Evolutionary conservation across 305 asterid genomes (phyloP).

Genomic region (Petunia hybrid): DNA sequence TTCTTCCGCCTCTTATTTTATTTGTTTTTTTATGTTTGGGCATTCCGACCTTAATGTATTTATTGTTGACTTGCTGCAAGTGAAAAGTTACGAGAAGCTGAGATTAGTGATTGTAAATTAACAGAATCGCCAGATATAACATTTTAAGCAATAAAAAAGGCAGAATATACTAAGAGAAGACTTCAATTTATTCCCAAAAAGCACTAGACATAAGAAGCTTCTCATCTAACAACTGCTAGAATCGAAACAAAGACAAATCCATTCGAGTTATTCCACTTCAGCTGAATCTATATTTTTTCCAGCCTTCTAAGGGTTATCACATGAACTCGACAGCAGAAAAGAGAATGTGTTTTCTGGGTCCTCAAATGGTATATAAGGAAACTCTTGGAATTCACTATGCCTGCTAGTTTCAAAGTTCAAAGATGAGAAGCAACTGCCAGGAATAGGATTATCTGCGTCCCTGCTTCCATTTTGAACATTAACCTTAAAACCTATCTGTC

Average conservation of each 20-base stretch:
- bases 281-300: constrained; percentile 50
- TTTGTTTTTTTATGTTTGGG: too few relatives aligned
- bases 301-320: constrained; percentile 58
- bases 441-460: constrained; percentile 35
- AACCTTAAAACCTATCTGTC: constrained; percentile 44
- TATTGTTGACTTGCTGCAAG: constrained; percentile 3
- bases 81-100: not conserved
- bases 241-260: not conserved
- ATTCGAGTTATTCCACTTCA: constrained; percentile 39
- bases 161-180: not conserved
- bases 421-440: constrained; percentile 60
- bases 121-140: not conserved
- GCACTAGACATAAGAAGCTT: not conserved
- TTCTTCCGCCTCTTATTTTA: not conserved
- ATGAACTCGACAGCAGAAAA: constrained; percentile 60
- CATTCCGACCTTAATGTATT: not conserved
- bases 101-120: not conserved
- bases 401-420: constrained; percentile 59
- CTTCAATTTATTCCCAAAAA: not conserved
- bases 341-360: constrained; percentile 70
- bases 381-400: constrained; percentile 60
- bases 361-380: constrained; percentile 67
- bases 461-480: constrained; percentile 31
- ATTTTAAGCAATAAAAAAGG: not conserved
- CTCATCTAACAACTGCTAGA: not conserved